phyloP scores from a whole-genome alignment of 768 basidiomycete species.

The Chiua virens region DNA sequence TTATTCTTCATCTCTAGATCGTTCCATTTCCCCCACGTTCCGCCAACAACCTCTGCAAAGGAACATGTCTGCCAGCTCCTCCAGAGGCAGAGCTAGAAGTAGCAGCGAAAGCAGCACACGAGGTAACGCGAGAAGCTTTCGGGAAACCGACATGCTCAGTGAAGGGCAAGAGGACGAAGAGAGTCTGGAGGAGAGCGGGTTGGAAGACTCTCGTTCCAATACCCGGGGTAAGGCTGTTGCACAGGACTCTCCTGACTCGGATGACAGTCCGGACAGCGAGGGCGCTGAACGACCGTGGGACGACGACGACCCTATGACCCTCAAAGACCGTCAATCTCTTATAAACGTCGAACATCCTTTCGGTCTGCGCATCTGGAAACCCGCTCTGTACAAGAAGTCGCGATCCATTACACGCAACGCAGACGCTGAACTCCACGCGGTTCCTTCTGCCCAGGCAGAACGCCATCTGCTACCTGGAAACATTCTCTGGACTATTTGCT shows the following conservation, averaged over 20 bases:
- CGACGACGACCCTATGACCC: conserved; percentile 86
- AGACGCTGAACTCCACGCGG: conserved; percentile 88
- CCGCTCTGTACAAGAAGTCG: conserved; percentile 96
- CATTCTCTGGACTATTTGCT: conserved; percentile 84
- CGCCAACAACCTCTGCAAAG: conserved; percentile 45
- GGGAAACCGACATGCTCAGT: conserved; percentile 45
- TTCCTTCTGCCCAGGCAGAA: conserved; percentile 91
- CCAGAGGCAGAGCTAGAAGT: conserved; percentile 53
- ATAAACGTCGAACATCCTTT: conserved; percentile 99
- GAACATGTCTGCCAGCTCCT: conserved; percentile 53
- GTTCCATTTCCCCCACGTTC: conserved; percentile 46
- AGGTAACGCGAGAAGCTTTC: conserved; percentile 43
- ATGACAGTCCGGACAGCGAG: conserved; percentile 40
- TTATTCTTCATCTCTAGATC: conserved; percentile 48
- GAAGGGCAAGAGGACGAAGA: conserved; percentile 54
- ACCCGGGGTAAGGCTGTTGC: conserved; percentile 43
- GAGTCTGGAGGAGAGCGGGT: conserved; percentile 37
- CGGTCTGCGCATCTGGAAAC: conserved; percentile 99
- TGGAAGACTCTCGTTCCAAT: conserved; percentile 23
- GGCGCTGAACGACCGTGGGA: conserved; percentile 21
- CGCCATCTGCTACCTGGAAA: conserved; percentile 93
- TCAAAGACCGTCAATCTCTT: conserved; percentile 94
- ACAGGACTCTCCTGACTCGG: conserved; percentile 41
- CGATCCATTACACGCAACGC: conserved; percentile 95
- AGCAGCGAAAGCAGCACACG: conserved; percentile 62